Base-by-base conservation (phyloP, 352 stramenopile genomes). In the Globisporangium irregulare region DNA sequence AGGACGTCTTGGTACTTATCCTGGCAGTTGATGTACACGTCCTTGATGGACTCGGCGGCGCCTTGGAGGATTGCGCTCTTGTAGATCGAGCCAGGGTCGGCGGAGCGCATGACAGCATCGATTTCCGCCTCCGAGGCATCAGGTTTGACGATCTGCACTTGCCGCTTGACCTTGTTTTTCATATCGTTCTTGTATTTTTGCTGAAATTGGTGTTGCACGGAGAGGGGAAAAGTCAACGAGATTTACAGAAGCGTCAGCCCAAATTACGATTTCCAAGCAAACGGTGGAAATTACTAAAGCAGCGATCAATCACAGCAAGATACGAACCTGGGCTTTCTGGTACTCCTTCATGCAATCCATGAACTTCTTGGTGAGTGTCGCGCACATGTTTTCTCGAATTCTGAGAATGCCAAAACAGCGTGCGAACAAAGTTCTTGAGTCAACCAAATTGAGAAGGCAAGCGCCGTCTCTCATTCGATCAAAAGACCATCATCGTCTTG, bases 261-360 rank as follows among this genome's bases (percentile, higher is more conserved):
- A 51, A 22, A 60, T 51, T 25, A 5, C 34, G 10, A 50, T n/a
- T 50, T 50, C 38, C 4, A 48, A 48, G 38, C 38, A 12, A 34
- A 14, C 4, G 51, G 43, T 18, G 24, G 8, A 41, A 32, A 5
- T 4, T 1, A 14, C 10, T 15, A 4, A 50, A 24, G 18, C 5
- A 38, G 32, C 32, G 55, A 27, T 29, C 3, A 20, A 22, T 32
- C 9, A 50, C 38, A 14, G 3, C 53, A 27, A 59, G n/a, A 12
- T 18, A 10, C 59, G 15, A 22, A 78, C 72, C 69, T 78, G 74
- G 14, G 94, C 87, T 66, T 97, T 96, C 75, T 99, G 97, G 76
- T 99, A 99, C 34, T 97, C 84, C 73, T 99, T 99, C 91, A 99
- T 99, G 69, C 98, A 93, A 76, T 99, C 95, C 74, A 99, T 98